Evolutionary conservation across 768 basidiomycete genomes (phyloP).

Genomic region (Trametes punicea): DNA sequence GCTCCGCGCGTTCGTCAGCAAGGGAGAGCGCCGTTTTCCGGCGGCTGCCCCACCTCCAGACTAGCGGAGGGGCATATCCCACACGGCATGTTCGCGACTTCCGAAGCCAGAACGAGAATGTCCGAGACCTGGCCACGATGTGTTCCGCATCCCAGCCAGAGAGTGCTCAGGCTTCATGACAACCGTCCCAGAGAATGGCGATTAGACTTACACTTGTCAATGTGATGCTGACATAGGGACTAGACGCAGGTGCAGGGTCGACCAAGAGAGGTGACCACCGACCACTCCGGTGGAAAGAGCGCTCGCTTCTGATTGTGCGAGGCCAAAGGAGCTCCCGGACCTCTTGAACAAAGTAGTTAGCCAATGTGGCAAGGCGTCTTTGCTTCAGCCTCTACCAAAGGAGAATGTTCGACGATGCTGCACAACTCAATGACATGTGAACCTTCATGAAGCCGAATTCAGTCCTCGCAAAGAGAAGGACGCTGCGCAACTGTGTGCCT

Average conservation of each 20-base stretch:
- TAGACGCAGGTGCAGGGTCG: neutral
- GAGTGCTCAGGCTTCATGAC: neutral
- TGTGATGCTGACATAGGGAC: neutral
- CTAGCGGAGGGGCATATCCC: too few relatives aligned
- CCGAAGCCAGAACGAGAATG: too few relatives aligned
- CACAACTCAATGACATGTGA: constrained; percentile 9
- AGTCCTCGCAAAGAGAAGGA: neutral
- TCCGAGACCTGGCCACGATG: too few relatives aligned
- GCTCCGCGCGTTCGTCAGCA: neutral
- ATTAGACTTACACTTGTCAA: neutral
- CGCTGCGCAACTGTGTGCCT: neutral
- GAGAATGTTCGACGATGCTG: neutral
- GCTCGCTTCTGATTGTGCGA: neutral
- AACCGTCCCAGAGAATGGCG: neutral
- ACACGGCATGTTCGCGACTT: too few relatives aligned
- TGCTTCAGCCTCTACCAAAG: neutral
- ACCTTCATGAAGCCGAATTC: neutral
- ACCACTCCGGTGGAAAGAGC: neutral
- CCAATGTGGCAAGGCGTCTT: constrained; percentile 5
- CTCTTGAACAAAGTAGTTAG: constrained; percentile 13
- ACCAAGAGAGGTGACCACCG: neutral
- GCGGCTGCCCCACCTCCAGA: neutral
- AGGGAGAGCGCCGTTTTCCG: neutral
- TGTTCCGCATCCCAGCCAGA: too few relatives aligned
- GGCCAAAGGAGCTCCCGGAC: neutral